Percentiles rank a stretch among this genome's conserved stretches.
Evolutionary conservation across 805 yeast genomes (phyloP).

Genomic region (Metschnikowia orientalis): DNA sequence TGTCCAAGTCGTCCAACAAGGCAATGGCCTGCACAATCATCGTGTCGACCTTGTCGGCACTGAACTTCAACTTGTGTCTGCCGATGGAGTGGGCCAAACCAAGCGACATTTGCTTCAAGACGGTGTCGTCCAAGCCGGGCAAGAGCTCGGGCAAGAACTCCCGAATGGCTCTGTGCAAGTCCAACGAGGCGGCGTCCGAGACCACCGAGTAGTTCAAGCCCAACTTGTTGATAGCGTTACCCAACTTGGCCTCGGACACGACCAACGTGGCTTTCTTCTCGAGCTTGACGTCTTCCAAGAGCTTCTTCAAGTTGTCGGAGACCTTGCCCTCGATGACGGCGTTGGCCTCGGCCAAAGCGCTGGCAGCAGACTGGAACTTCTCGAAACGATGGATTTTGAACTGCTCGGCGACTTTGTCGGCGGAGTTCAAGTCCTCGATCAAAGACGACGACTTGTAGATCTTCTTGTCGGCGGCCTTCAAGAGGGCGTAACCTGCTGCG

Average conservation of each 20-base stretch:
- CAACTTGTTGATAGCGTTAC: slow-evolving; percentile 92
- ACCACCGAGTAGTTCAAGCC: slow-evolving; percentile 85
- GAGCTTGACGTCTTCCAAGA: slow-evolving; percentile 70
- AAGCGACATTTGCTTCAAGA: slow-evolving; percentile 88
- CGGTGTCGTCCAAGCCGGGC: slow-evolving; percentile 86
- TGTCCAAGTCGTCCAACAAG: slow-evolving; percentile 91
- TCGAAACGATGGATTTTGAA: slow-evolving; percentile 95
- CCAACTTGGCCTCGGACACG: slow-evolving; percentile 93
- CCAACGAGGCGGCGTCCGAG: slow-evolving; percentile 92
- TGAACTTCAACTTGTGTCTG: slow-evolving; percentile 94
- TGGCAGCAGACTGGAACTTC: slow-evolving; percentile 90
- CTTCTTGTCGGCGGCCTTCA: slow-evolving; percentile 97
- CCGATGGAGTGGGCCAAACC: slow-evolving; percentile 99
- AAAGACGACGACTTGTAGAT: slow-evolving; percentile 79
- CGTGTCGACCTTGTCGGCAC: slow-evolving; percentile 97
- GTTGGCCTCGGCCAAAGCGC: slow-evolving; percentile 92
- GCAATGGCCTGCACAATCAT: slow-evolving; percentile 99
- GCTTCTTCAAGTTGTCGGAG: slow-evolving; percentile 70
- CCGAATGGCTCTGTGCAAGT: slow-evolving; percentile 91
- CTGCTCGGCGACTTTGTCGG: slow-evolving; percentile 82
- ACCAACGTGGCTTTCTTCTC: slow-evolving; percentile 83
- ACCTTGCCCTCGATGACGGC: slow-evolving; percentile 92
- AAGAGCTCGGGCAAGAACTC: slow-evolving; percentile 90
- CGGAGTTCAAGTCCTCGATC: slow-evolving; percentile 70
- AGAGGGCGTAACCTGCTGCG: slow-evolving; percentile 96